These are phyloP conservation scores for Candida glucosophila DNA, from an alignment of 1,139 yeast species.

Conservation along the genomic window DNA sequence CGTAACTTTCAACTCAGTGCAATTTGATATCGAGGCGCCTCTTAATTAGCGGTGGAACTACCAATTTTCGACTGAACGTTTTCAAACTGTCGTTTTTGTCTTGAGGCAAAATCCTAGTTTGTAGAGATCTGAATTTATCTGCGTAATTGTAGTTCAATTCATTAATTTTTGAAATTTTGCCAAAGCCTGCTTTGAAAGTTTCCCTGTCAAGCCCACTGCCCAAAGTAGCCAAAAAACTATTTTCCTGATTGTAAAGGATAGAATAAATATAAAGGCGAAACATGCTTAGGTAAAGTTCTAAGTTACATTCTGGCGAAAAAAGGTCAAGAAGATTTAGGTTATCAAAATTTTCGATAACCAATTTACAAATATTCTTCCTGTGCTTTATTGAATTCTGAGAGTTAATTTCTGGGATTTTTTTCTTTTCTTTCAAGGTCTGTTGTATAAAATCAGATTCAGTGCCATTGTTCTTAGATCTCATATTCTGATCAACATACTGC, in stretches of 20 bases:
- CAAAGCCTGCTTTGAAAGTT: conserved; percentile 2
- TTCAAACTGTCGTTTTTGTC: conserved; percentile 1
- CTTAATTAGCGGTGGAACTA: conserved; percentile 5
- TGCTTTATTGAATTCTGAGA: too few species aligned
- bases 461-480: background rate
- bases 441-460: background rate
- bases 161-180: conserved; percentile 2
- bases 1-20: too few species aligned
- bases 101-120: background rate
- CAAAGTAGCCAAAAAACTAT: conserved; percentile 2
- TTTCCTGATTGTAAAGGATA: conserved; percentile 4
- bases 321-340: conserved; percentile 2
- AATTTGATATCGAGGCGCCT: conserved; percentile 5
- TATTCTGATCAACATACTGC: background rate
- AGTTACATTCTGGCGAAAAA: conserved; percentile 1
- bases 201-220: conserved; percentile 1
- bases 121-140: conserved; percentile 3
- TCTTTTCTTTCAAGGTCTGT: background rate
- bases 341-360: conserved; percentile 5
- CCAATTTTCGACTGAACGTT: conserved; percentile 2
- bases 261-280: conserved; percentile 7
- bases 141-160: conserved; percentile 4
- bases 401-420: too few species aligned
- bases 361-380: too few species aligned
- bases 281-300: background rate